phyloP scores from a whole-genome alignment of 345 rosid species.

The Trapa bicornis region DNA sequence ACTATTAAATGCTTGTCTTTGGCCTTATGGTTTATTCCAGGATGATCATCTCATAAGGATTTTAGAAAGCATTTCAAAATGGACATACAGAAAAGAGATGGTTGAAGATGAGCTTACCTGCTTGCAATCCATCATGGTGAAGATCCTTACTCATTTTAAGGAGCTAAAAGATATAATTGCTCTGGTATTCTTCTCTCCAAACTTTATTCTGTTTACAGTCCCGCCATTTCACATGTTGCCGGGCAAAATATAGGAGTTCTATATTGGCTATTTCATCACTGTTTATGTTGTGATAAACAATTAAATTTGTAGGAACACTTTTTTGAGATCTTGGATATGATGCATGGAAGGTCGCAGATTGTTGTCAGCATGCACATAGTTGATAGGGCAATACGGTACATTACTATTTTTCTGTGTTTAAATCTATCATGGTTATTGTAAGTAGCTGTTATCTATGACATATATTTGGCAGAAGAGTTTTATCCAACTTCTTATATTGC shows the following conservation, averaged over 20 bases:
- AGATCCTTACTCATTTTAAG: constrained; percentile 58
- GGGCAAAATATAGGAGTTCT: neutral
- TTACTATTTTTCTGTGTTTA: neutral
- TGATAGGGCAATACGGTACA: constrained; percentile 58
- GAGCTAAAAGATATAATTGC: constrained; percentile 49
- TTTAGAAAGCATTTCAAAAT: constrained; percentile 42
- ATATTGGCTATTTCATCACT: neutral
- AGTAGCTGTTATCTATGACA: neutral
- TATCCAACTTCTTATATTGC: neutral
- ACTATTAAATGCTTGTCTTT: neutral
- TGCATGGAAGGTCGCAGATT: constrained; percentile 53
- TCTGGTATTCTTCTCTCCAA: constrained; percentile 38
- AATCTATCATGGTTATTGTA: neutral
- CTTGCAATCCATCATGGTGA: constrained; percentile 69
- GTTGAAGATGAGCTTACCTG: constrained; percentile 54
- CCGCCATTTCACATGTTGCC: neutral
- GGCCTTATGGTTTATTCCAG: constrained; percentile 22
- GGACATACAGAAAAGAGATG: constrained; percentile 34
- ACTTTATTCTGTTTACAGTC: constrained; percentile 1
- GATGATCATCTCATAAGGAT: constrained; percentile 41
- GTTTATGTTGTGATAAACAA: neutral
- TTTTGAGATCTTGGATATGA: constrained; percentile 64
- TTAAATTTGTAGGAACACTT: constrained; percentile 46
- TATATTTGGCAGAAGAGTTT: neutral
- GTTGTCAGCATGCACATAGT: constrained; percentile 56